Conservation (phyloP, 2,329 filamentous ascomycete species). For the Verticillium albo-atrum region DNA sequence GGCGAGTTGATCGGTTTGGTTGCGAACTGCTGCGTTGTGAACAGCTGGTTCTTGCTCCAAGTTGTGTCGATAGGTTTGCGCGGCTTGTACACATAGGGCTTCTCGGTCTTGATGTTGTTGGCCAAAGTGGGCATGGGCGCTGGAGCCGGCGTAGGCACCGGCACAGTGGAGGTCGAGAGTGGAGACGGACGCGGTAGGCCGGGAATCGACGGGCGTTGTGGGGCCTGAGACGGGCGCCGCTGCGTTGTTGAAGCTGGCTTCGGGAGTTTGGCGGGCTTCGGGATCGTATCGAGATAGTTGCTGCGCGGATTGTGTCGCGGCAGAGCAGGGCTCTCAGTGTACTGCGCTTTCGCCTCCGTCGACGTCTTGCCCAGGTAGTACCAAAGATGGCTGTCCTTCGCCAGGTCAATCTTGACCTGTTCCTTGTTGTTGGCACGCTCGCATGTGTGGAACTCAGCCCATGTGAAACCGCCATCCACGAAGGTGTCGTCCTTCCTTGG, state of each 20-base stretch:
- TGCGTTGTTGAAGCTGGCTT: constrained; percentile 7
- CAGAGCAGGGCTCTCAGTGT: constrained; percentile 68
- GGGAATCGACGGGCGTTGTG: constrained; percentile 13
- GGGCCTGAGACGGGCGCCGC: neutral
- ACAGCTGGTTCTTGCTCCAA: constrained; percentile 16
- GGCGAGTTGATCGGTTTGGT: constrained; percentile 20
- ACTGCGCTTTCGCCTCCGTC: constrained; percentile 86
- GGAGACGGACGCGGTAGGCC: neutral
- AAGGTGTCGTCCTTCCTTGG: constrained; percentile 65
- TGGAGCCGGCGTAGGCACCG: neutral
- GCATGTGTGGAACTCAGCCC: constrained; percentile 75
- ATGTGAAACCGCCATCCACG: constrained; percentile 58
- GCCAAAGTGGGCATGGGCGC: neutral
- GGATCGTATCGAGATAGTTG: constrained; percentile 69
- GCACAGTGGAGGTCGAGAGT: neutral
- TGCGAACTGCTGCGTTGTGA: constrained; percentile 29
- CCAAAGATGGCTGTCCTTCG: constrained; percentile 74
- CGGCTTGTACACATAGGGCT: constrained; percentile 52
- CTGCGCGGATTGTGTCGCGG: constrained; percentile 62
- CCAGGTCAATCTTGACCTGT: constrained; percentile 66
- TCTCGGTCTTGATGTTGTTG: constrained; percentile 27
- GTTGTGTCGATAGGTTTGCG: constrained; percentile 26
- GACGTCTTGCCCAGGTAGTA: constrained; percentile 82
- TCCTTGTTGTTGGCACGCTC: constrained; percentile 47
- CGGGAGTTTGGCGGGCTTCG: constrained; percentile 40